Evolutionary conservation across 768 basidiomycete species (phyloP).

Genomic region (Suillus luteus): DNA sequence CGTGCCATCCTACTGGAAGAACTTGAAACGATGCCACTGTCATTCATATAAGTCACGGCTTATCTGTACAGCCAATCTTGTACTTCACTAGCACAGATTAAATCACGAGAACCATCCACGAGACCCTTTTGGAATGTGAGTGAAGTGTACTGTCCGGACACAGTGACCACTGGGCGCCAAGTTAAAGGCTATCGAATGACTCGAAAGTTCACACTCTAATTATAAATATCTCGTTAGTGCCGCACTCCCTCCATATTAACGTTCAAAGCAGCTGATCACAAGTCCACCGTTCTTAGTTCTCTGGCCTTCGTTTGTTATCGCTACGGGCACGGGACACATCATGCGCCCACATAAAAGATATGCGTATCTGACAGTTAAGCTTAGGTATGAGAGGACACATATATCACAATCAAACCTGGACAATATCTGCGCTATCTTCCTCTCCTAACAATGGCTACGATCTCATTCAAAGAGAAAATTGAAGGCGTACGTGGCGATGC

Average conservation of each 20-base stretch:
- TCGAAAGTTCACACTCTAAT: background rate
- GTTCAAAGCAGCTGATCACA: background rate
- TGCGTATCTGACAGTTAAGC: background rate
- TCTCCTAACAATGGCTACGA: conserved; percentile 3
- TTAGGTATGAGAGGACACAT: background rate
- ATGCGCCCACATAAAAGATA: background rate
- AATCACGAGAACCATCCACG: background rate
- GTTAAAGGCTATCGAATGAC: background rate
- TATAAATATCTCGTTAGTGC: background rate
- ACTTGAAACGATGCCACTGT: background rate
- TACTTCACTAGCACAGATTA: background rate
- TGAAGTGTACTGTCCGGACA: background rate
- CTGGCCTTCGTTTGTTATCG: background rate
- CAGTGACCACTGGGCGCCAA: background rate
- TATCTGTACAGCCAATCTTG: background rate
- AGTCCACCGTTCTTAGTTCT: conserved; percentile 1
- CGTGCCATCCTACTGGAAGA: background rate
- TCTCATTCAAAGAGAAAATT: conserved; percentile 26
- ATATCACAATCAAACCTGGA: background rate
- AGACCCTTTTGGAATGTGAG: background rate
- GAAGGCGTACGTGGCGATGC: conserved; percentile 26
- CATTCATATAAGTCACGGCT: background rate
- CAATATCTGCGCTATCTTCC: background rate
- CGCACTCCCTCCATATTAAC: background rate
- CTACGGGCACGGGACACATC: background rate